Base-by-base conservation (phyloP, 2,329 filamentous ascomycete species). In the Dendryphion nanum region DNA sequence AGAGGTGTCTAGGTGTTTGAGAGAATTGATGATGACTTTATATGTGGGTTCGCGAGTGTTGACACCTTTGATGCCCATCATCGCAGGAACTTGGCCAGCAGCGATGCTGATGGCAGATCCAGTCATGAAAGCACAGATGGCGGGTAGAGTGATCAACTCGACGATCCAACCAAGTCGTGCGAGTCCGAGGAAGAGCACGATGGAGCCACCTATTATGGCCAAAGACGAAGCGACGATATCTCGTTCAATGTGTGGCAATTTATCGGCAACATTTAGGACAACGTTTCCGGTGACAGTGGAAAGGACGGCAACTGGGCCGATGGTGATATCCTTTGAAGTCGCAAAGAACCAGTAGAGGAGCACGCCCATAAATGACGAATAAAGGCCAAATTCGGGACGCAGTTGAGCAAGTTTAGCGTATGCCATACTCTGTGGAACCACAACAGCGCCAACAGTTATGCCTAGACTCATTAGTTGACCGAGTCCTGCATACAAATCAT, bases 281-380 rank as follows among this genome's bases (percentile, higher is more conserved):
- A 97, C 82, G 30, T 84, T 85, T 35, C 93, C 93, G 4, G 87
- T 86, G 15, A 98, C 76, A 4, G 87, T 93, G 1, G 91, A 97
- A 74, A 97, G 83, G 48, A 97, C 93, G 24, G 93, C 93, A 33
- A 97, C 93, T 15, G 91, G 91, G 10, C 91, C 91, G 37, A 97
- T 97, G 12, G 91, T 96, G 57, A 98, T 97, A 65, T 98, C 93
- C 64, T 97, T 98, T 6, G 91, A 96, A 0, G 93, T 98, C 20
- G 91, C 93, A 59, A 97, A 97, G 63, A 97, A 86, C 91, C 91
- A 97, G 69, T 98, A 98, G 45, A 95, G 77, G 44, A 95, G 65
- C 3, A 95, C 89, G 35, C 93, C 93, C 82, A 96, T 94, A 64
- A 98, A 97, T 0, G 91, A 96, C 0, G 91, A 93, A 68, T 95